Conservation (phyloP, 352 stramenopile genomes). For the Globisporangium cederbergense region DNA sequence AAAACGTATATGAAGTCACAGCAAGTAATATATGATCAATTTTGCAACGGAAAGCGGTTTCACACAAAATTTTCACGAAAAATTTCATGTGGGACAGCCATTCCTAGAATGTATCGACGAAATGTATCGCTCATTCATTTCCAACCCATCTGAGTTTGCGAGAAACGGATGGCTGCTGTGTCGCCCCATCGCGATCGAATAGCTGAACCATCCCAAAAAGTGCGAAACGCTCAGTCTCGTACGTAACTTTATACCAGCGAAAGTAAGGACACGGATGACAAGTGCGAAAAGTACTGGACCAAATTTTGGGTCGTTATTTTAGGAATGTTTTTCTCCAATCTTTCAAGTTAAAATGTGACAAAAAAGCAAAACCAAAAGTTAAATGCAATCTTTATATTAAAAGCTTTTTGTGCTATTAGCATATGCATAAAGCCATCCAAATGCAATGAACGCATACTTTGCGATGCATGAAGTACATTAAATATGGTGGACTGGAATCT, state of each 20-base stretch:
- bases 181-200: constrained; percentile 7
- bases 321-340: no score
- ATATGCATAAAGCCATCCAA: no score
- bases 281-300: background rate
- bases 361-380: no score
- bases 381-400: no score
- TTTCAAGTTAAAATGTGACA: no score
- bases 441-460: no score
- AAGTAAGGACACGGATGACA: background rate
- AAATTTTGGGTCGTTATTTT: no score
- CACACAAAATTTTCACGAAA: constrained; percentile 3
- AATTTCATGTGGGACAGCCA: background rate
- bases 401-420: no score
- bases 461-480: no score
- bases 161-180: constrained; percentile 14
- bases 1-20: background rate
- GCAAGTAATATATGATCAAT: background rate
- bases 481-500: no score
- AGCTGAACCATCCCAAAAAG: constrained; percentile 18
- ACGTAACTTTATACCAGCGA: constrained; percentile 12
- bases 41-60: constrained; percentile 1
- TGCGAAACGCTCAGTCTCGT: constrained; percentile 7
- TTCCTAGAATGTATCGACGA: background rate
- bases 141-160: constrained; percentile 14
- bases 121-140: constrained; percentile 6